Conservation (phyloP, 169 alveolate genomes). For the Plasmodium gonderi region DNA sequence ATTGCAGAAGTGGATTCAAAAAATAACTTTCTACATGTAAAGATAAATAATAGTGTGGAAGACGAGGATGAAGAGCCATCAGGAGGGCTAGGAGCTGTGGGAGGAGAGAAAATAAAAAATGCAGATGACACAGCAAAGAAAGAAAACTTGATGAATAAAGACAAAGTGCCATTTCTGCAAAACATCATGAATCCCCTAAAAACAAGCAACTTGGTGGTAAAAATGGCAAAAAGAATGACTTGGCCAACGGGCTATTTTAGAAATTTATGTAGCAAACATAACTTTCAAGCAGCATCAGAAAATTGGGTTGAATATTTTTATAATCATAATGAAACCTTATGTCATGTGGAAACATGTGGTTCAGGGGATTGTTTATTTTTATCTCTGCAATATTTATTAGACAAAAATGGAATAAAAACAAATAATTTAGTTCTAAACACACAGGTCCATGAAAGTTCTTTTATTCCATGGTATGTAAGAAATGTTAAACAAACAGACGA, state of each 20-base stretch:
- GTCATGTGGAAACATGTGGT: constrained; percentile 39
- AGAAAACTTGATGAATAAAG: background rate
- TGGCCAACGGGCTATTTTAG: background rate
- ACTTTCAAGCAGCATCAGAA: constrained; percentile 16
- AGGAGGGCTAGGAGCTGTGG: background rate
- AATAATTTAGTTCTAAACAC: background rate
- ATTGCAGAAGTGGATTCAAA: background rate
- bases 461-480: constrained; percentile 32
- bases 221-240: background rate
- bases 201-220: background rate
- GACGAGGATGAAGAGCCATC: background rate
- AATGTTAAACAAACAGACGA: background rate
- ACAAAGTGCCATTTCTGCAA: background rate
- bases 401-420: constrained; percentile 7
- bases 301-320: constrained; percentile 54
- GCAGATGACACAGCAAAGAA: too few relatives aligned
- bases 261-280: constrained; percentile 29
- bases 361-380: constrained; percentile 45
- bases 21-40: background rate
- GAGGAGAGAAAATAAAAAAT: background rate
- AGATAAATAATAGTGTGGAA: background rate
- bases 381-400: constrained; percentile 20
- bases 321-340: constrained; percentile 50
- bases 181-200: background rate
- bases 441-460: constrained; percentile 6